These are phyloP conservation scores for Coemansia biformis DNA, from an alignment of 192 early-diverging fungal species.

Conservation along the genomic window DNA sequence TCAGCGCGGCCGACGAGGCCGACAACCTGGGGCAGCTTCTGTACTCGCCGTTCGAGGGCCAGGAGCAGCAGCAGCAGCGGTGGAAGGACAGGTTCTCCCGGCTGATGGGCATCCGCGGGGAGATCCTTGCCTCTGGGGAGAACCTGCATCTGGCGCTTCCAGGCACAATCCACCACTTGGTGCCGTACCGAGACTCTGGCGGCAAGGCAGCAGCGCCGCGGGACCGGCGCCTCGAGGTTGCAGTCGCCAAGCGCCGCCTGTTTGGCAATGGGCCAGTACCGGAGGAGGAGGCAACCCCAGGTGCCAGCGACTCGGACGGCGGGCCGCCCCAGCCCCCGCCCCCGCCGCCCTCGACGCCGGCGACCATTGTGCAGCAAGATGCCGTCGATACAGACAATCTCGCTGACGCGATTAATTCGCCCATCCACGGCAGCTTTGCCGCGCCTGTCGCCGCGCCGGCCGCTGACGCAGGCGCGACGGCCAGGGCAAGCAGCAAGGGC, in stretches of 20 bases:
- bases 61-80: slow-evolving; percentile 32
- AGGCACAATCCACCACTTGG: slow-evolving; percentile 42
- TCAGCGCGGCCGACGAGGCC: slow-evolving; percentile 52
- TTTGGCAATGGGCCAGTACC: slow-evolving; percentile 7
- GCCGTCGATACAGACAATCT: slow-evolving; percentile 30
- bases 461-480: too few relatives aligned
- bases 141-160: slow-evolving; percentile 46
- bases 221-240: slow-evolving; percentile 28
- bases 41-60: slow-evolving; percentile 40
- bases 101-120: slow-evolving; percentile 33
- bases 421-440: slow-evolving; percentile 8
- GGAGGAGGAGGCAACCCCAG: not conserved
- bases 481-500: not conserved
- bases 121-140: slow-evolving; percentile 28
- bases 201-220: too few relatives aligned
- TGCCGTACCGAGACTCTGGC: slow-evolving; percentile 31
- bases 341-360: slow-evolving; percentile 42
- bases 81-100: slow-evolving; percentile 42
- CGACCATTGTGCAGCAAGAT: slow-evolving; percentile 28
- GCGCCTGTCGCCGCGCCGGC: not conserved
- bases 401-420: slow-evolving; percentile 44
- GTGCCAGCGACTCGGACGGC: not conserved
- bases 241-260: slow-evolving; percentile 33
- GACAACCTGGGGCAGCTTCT: slow-evolving; percentile 49
- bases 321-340: slow-evolving; percentile 1